Conservation (phyloP, 2,329 filamentous ascomycete genomes). For the Karstenula rhodostoma region DNA sequence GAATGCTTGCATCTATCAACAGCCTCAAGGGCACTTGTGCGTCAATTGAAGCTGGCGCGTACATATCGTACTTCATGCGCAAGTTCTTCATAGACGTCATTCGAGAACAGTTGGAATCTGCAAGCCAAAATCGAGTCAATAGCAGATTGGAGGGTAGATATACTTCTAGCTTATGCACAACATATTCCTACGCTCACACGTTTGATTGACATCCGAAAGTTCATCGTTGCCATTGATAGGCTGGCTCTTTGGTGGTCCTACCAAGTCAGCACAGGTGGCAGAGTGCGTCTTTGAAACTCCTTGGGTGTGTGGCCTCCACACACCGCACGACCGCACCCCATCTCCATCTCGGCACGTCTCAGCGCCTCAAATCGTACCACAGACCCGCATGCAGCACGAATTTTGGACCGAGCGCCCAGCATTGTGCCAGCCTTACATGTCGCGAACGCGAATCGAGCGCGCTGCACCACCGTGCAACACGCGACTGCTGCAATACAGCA, state of each 20-base stretch:
- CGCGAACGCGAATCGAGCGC: background rate
- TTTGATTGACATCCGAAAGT: background rate
- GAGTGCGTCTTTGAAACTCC: background rate
- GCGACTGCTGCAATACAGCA: background rate
- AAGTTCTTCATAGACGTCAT: background rate
- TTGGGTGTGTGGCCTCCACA: background rate
- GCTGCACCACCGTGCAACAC: slow-evolving; percentile 5
- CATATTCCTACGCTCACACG: background rate
- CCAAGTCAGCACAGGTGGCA: background rate
- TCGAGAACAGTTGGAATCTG: background rate
- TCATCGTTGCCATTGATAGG: background rate
- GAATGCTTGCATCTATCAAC: background rate
- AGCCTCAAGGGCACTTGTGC: background rate
- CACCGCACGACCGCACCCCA: background rate
- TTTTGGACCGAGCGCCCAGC: background rate
- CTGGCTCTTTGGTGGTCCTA: background rate
- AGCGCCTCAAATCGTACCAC: background rate
- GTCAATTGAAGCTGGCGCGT: background rate
- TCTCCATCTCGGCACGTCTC: background rate
- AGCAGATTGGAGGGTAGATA: background rate
- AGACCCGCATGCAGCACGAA: background rate
- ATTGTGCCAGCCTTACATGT: background rate
- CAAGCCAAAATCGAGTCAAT: background rate
- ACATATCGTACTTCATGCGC: background rate
- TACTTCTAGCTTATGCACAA: background rate